Base-by-base conservation (phyloP, 257 asterid genomes). In the Sherardia arvensis region DNA sequence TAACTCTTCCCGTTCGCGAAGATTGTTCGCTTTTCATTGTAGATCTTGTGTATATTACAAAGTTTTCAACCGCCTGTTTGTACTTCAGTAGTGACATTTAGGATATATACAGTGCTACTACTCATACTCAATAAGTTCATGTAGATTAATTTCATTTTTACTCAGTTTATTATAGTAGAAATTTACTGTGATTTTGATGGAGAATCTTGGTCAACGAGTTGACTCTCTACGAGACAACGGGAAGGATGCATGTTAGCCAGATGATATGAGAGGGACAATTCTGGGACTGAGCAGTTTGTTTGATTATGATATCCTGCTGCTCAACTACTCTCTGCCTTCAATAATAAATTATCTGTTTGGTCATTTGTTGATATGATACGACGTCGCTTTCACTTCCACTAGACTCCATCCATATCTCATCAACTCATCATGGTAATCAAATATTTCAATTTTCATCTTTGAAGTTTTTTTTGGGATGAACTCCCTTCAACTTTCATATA, bases 351-450 rank as follows among this genome's bases (percentile, higher is more conserved):
- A 4, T 23, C 21, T 3, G 2, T 8, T 10, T 9, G 12, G 15
- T 38, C 15, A 10, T 5, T 10, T 38, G 47, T 38, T 21, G 8
- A 49, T 21, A 21, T 29, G 15, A 59, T 48, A 74, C 83, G 83
- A 69, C 81, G 87, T 79, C 87, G 76, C 67, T 83, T 76, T 79
- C 80, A 33, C 73, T 73, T 58, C 62, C 54, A 26, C 57, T 43
- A 56, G 43, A 48, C 76, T 64, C 83, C 40, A 56, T 56, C 61
- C 77, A 68, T 28, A 8, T 15, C 73, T 26, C 56, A 53, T 54
- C 59, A 23, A 54, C 32, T 54, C 14, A 54, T 54, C 59, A 23
- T 22, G 32, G 8, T 54, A n/a, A 23, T 53, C 59, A 2, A 0
- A 0, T 20, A 8, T 9, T 53, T 53, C 58, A 53, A 53, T 53